Base-by-base conservation (phyloP, 2,329 filamentous ascomycete genomes). In the Diaporthe humulicola region DNA sequence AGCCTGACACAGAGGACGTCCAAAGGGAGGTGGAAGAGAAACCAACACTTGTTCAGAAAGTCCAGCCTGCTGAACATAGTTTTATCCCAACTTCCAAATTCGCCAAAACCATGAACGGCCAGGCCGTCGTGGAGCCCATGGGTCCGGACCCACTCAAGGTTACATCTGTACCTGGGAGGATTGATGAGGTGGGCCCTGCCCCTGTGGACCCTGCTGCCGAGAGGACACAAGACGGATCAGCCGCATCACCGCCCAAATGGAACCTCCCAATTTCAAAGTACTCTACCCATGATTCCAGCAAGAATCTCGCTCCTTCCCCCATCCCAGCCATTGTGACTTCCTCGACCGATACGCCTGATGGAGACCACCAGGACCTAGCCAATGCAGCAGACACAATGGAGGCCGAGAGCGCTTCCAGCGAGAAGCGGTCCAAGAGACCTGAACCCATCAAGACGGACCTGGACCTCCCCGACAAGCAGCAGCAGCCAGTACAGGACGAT, bases 391-490 rank as follows among this genome's bases (percentile, higher is more conserved):
- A 73, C 73, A 74, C 77, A 25, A 78, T 74, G 71, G 79, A 83
- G 19, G 74, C 76, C 30, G 82, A 82, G 30, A 76, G 76, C 19
- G 76, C 78, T 19, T 79, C 81, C n/a, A 71, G 78, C 9, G 80
- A 79, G 38, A 82, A 79, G 58, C 79, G 78, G 10, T 77, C 82
- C 9, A 85, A 80, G 76, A 85, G 82, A 40, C 80, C 89, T 28
- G 89, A 92, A 38, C 90, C 90, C 25, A 92, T 94, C 70, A 85
- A 84, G 50, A 91, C 89, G 3, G 85, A 88, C 75, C 74, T 89
- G 22, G 81, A 84, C 17, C 72, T 78, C 28, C 76, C 81, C 19
- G 82, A 83, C 36, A 82, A 80, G 71, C 78, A 81, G 25, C 81
- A 80, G 71, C 78, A 81, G 25, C 81, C 79, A 86, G 54, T 79